Evolutionary conservation across 2,329 filamentous ascomycete species (phyloP), one percentile per base, ranked within the genome.

Genomic region (Clonostachys rhizophaga): DNA sequence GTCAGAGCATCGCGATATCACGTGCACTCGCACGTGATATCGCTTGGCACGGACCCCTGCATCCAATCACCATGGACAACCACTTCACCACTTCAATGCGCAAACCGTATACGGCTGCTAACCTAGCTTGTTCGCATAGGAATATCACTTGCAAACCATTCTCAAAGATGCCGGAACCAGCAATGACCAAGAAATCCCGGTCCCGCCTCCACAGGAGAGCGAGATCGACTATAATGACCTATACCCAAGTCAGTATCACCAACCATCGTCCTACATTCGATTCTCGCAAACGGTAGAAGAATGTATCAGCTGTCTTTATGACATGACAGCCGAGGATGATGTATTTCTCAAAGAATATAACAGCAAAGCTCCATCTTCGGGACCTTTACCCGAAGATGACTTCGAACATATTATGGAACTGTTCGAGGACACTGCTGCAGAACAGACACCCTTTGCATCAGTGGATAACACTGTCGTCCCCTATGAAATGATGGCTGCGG

Each of bases 251-350:
- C 74, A 76, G 49, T 96, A 92, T 69, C 80, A 84, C 59, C 87
- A 95, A 66, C 91, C 94, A 45, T 84, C 86, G 51, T 94, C 91
- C 51, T 97, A 97, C 69, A 96, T 99, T 64, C 90, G 92, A 54
- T 97, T 95, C 72, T 97, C 94, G 54, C 92, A 95, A 55, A 99
- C 94, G 4, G 92, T 99, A 51, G 94, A 99, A 70, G 94, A 99
- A 69, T 95, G 87, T 59, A 86, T 90, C 61, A 88, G 89, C 59
- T 88, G 86, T 63, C 82, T 86, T 58, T 99, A 99, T 83, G 91
- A 95, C 70, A 92, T 97, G 87, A 91, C 85, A 30, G 84, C 86
- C 54, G 90, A 95, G 60, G 94, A 99, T 70, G 87, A 91, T 65
- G 81, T 78, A 47, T 96, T 89, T 62, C 79, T 99, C 57, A 88